A percentile compares a stretch with the other conserved stretches of the same genome.
Conservation (phyloP, 2,329 filamentous ascomycete species). For the Penicillium sumatraense region DNA sequence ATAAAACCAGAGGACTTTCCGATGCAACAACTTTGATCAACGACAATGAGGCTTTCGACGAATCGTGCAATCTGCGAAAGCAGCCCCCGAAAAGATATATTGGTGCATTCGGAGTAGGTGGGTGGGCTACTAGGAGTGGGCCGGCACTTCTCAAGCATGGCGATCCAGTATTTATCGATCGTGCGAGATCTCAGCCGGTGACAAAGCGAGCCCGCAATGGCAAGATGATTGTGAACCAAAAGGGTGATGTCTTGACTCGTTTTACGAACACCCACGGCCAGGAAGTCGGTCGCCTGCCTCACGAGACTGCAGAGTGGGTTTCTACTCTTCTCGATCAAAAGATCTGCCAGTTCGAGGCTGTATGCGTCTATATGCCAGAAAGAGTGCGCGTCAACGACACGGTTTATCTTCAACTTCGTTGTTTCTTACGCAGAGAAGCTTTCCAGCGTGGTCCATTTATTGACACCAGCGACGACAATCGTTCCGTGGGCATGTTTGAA, state of each 20-base stretch:
- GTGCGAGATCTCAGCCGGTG: conserved; percentile 73
- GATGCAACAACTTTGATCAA: neutral
- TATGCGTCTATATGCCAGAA: conserved; percentile 88
- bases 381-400: conserved; percentile 87
- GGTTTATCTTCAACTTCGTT: conserved; percentile 84
- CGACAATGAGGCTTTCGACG: conserved; percentile 6
- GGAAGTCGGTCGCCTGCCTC: conserved; percentile 84
- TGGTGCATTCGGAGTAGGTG: conserved; percentile 87
- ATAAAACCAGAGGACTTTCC: neutral
- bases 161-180: conserved; percentile 83
- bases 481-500: conserved; percentile 76
- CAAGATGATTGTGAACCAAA: conserved; percentile 58
- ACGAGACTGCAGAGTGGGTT: conserved; percentile 88
- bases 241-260: conserved; percentile 84
- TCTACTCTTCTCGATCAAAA: conserved; percentile 90
- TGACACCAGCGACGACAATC: conserved; percentile 63
- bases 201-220: conserved; percentile 51
- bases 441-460: conserved; percentile 69
- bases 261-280: conserved; percentile 80
- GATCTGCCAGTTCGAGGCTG: conserved; percentile 83
- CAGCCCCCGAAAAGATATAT: conserved; percentile 72
- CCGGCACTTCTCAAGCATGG: conserved; percentile 75
- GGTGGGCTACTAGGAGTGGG: conserved; percentile 89
- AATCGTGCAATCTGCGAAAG: conserved; percentile 19
- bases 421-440: conserved; percentile 73